phyloP scores from a whole-genome alignment of 1,284 basidiomycete species.

The Ceratobasidium sp. region DNA sequence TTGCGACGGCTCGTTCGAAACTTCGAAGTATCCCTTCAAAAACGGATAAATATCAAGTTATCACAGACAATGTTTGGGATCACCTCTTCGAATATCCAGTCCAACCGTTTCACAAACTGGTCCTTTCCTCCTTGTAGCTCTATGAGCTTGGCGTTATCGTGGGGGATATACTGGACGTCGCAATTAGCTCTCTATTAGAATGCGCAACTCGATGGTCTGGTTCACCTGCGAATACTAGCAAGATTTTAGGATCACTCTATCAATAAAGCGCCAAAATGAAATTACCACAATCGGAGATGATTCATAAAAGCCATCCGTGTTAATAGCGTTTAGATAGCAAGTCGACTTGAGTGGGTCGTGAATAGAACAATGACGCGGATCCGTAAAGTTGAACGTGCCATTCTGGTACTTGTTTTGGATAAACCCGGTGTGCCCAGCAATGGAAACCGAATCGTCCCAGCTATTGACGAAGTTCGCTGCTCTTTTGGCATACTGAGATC shows the following conservation, averaged over 20 bases:
- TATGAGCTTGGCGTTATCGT: slow-evolving; percentile 58
- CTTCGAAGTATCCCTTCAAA: slow-evolving; percentile 38
- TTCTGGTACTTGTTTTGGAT: slow-evolving; percentile 68
- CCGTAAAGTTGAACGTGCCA: slow-evolving; percentile 73
- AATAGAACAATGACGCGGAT: slow-evolving; percentile 74
- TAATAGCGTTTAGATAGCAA: slow-evolving; percentile 71
- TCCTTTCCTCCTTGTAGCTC: slow-evolving; percentile 42
- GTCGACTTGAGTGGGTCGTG: slow-evolving; percentile 70
- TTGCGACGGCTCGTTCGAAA: slow-evolving; percentile 58
- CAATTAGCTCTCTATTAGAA: background rate
- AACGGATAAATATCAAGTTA: background rate
- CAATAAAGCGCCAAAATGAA: slow-evolving; percentile 48
- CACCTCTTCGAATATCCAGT: slow-evolving; percentile 38
- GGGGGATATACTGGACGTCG: slow-evolving; percentile 67
- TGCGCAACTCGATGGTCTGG: background rate
- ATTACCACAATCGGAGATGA: slow-evolving; percentile 70
- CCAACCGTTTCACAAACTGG: slow-evolving; percentile 30
- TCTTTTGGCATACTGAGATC: slow-evolving; percentile 65
- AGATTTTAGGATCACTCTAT: slow-evolving; percentile 25
- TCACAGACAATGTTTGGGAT: background rate
- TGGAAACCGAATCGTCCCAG: slow-evolving; percentile 70
- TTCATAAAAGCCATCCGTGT: slow-evolving; percentile 75
- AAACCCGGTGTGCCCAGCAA: slow-evolving; percentile 60
- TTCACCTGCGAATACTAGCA: slow-evolving; percentile 65
- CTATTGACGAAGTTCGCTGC: slow-evolving; percentile 71